Base-by-base conservation (phyloP, 176 grass and related monocot species). In the Musa acuminata region DNA sequence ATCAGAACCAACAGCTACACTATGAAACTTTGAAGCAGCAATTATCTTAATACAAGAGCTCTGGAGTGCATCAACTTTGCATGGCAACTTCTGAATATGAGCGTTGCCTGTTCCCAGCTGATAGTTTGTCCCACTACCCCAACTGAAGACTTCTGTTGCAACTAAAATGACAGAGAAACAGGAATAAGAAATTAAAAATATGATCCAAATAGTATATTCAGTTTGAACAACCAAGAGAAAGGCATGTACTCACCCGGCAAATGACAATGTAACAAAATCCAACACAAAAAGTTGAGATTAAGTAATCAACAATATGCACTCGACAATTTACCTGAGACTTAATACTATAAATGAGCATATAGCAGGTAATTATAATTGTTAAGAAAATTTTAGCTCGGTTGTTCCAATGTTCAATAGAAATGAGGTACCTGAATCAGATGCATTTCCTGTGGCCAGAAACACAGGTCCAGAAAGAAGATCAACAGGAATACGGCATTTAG, bases 81-180 rank as follows among this genome's bases (percentile, higher is more conserved):
- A 99, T 78, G 95, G 95, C 62, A 94, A 67, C 84, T 91, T 99
- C 80, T 99, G 95, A 69, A 94, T 94, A 76, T 99, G 95, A 74
- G 95, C 86, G 78, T 99, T 99, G 69, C 95, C 95, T 8, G 90
- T 99, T 77, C 95, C 95, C 62, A 99, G 82, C 78, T 99, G 95
- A 87, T 91, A 99, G 74, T 99, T 99, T 52, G 95, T 94, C 35
- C 95, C 95, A 82, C 95, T 99, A 86, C 95, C 95, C 95, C 91
- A 99, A 78, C 95, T 94, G 81, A 89, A 94, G 50, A 99, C 90
- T 86, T 99, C 95, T 0, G 82, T 99, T 58, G 87, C 70, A 91
- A 91, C 95, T 99, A 87, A 78, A 85, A 88, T 80, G 27, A 75
- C 82, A 86, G 67, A 78, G 3, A 57, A 57, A 73, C 1, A 67